Base-by-base conservation (phyloP, 306 rosid genomes). In the Sechiopsis laciniata region DNA sequence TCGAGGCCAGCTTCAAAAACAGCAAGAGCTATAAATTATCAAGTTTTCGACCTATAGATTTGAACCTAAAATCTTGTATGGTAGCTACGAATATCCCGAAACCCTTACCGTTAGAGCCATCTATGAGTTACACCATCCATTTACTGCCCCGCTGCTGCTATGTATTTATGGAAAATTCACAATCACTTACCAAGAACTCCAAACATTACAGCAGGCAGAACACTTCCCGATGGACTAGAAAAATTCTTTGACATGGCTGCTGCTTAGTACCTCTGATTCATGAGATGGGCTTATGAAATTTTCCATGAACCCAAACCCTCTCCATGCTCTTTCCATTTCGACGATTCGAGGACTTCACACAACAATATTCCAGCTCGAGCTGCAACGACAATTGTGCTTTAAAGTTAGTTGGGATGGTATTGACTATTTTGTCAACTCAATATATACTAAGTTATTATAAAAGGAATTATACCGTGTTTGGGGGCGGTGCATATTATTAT, bases 231-330 rank as follows among this genome's bases (percentile, higher is more conserved):
- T 24, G 42, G 2, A 21, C 42, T 24, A 22, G 0, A 60, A 15
- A 24, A 5, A 5, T 26, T 14, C 20, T 61, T 29, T 61, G 67
- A 1, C 10, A 61, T 21, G 37, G 37, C 29, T 67, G 55, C 19
- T 67, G 29, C 2, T 5, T 65, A n/a, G n/a, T n/a, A 53, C 10
- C 53, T 6, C 48, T 60, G 66, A 60, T 26, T 60, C 66, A 67
- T 79, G 72, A 82, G 8, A 74, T 56, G 57, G 95, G 92, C 85
- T 89, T 94, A 84, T 85, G 92, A 80, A 94, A 94, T 83, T 89
- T 94, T 78, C 89, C 98, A 58, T 94, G 97, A 81, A 94, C 94
- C 98, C 98, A 94, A 61, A 94, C 97, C 83, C 97, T 86, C 77
- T 15, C 86, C 97, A 87, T 88, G 78, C 81, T 80, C 85, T 94